phyloP scores from a whole-genome alignment of 140 eudicot species.

The Flaveria floridana region DNA sequence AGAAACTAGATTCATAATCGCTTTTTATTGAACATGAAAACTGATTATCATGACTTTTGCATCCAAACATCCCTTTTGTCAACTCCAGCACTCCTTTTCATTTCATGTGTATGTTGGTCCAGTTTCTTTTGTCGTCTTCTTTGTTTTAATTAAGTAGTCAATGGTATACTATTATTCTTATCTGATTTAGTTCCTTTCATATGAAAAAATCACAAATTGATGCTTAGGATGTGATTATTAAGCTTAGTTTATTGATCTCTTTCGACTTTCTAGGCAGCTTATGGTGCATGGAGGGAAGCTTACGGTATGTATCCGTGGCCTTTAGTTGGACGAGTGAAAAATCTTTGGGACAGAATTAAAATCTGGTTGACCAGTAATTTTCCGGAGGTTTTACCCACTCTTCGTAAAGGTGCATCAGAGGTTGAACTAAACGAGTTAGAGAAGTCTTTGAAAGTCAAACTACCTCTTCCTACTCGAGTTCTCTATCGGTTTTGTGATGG shows the following conservation, averaged over 20 bases:
- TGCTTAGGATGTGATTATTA: not conserved
- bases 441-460: constrained; percentile 49
- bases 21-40: not conserved
- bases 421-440: constrained; percentile 58
- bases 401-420: constrained; percentile 76
- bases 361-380: constrained; percentile 58
- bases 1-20: not conserved
- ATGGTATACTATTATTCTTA: too few relatives aligned
- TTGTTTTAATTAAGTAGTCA: too few relatives aligned
- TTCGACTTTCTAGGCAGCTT: constrained; percentile 52
- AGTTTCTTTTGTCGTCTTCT: too few relatives aligned
- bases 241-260: not conserved
- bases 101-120: not conserved
- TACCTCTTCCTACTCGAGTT: constrained; percentile 74
- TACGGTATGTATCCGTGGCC: constrained; percentile 79
- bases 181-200: too few relatives aligned
- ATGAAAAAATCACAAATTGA: not conserved
- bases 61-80: not conserved
- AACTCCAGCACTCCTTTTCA: not conserved
- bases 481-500: constrained; percentile 82
- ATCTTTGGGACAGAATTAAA: constrained; percentile 53
- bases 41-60: not conserved
- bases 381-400: constrained; percentile 62
- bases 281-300: constrained; percentile 71
- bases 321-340: constrained; percentile 63